Base-by-base conservation (phyloP, 2,329 filamentous ascomycete species). In the Nakataea oryzae region DNA sequence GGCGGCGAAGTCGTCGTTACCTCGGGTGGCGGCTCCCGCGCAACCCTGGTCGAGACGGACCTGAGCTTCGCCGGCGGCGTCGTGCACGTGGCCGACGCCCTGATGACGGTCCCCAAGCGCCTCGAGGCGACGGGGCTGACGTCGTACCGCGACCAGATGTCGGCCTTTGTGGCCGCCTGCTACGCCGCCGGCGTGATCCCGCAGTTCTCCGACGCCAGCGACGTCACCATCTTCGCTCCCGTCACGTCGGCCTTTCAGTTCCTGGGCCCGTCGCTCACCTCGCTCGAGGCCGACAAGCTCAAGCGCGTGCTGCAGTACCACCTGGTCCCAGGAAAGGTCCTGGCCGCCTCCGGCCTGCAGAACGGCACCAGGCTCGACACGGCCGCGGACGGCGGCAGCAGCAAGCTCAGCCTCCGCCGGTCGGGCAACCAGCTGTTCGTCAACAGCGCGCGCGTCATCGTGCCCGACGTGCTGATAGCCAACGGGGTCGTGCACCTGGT, bases 401-500 rank as follows among this genome's bases (percentile, higher is more conserved):
- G 69, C 78, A 3, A 74, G 83, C 65, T 80, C 14, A 72, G 74
- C 60, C 63, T 83, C 17, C 77, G 72, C 13, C 74, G 83, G 55
- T 73, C 71, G 3, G 71, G 79, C 13, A 68, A 75, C 50, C 71
- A 71, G 13, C 70, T 76, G 32, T 83, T 74, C 65, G 74, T 79
- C 65, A 81, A 83, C 74, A 75, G 77, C n/a, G 81, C 82, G 3
- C 76, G 79, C 67, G 73, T 86, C 28, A 71, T 81, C n/a, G 73
- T 76, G 64, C 73, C 78, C 1, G 81, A 86, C 65, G 76, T 83
- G 34, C 72, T 86, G 21, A 70, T 83, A 57, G 78, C 80, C 62
- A 85, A 85, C 67, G 83, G 83, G 54, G 81, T 86, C 59, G 70
- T 85, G 26, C 84, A 86, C 69, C 74, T 86, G 57, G 76, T 86